A percentile compares a stretch with the other conserved stretches of the same genome.
Evolutionary conservation across 352 stramenopile genomes (phyloP).

Genomic region (Phytophthora colocasiae): DNA sequence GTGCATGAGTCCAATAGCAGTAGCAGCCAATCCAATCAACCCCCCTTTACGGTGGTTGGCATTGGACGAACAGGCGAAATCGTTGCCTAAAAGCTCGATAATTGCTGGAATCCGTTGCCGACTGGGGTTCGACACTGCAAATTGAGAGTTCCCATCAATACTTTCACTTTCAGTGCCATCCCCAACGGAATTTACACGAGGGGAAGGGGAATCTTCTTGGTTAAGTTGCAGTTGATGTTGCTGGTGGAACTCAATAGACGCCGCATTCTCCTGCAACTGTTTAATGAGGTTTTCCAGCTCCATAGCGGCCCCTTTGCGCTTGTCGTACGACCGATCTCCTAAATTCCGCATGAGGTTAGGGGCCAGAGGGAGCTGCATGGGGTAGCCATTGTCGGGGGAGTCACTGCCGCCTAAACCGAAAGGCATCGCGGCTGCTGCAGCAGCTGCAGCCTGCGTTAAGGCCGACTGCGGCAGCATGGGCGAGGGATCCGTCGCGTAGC

Average conservation of each 20-base stretch:
- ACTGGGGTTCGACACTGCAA: slow-evolving; percentile 51
- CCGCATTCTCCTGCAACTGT: slow-evolving; percentile 94
- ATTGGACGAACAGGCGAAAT: slow-evolving; percentile 99
- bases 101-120: slow-evolving; percentile 93
- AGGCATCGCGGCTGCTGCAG: slow-evolving; percentile 52
- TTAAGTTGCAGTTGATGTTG: slow-evolving; percentile 53
- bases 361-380: slow-evolving; percentile 76
- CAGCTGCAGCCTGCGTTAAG: slow-evolving; percentile 52
- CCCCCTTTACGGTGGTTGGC: slow-evolving; percentile 99
- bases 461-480: slow-evolving; percentile 68
- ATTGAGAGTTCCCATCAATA: slow-evolving; percentile 18
- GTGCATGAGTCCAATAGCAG: slow-evolving; percentile 97
- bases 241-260: slow-evolving; percentile 71
- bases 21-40: slow-evolving; percentile 98
- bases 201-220: slow-evolving; percentile 18
- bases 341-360: slow-evolving; percentile 91
- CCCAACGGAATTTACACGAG: slow-evolving; percentile 18
- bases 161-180: slow-evolving; percentile 37
- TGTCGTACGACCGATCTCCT: slow-evolving; percentile 99
- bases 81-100: slow-evolving; percentile 96
- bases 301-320: slow-evolving; percentile 98
- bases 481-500: slow-evolving; percentile 40
- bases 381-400: slow-evolving; percentile 39
- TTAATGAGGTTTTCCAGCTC: slow-evolving; percentile 99
- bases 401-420: slow-evolving; percentile 45